A percentile compares a stretch with the other conserved stretches of the same genome.
phyloP scores from a whole-genome alignment of 2,329 filamentous ascomycete genomes.

The Talaromyces albobiverticillius region DNA sequence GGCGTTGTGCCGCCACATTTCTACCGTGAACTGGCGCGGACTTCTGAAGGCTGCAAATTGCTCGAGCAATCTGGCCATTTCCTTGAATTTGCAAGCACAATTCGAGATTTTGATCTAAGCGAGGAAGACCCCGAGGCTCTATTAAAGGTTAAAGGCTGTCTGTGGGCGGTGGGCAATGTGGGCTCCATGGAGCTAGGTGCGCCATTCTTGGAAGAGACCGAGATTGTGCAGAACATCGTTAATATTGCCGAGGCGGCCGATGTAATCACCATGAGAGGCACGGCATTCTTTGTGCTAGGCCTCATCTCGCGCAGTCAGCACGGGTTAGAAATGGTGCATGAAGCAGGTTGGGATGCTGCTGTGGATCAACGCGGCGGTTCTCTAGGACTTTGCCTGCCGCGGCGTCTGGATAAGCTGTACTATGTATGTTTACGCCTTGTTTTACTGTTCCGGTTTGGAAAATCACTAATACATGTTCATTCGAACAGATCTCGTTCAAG shows the following conservation, averaged over 20 bases:
- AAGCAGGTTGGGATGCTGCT: constrained; percentile 90
- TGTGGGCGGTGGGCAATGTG: constrained; percentile 98
- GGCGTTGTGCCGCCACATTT: constrained; percentile 87
- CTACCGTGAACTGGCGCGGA: constrained; percentile 90
- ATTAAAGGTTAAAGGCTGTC: constrained; percentile 90
- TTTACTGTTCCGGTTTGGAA: background rate
- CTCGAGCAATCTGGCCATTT: constrained; percentile 94
- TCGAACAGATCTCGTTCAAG: constrained; percentile 31
- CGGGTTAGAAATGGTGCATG: constrained; percentile 84
- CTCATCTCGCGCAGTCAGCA: constrained; percentile 89
- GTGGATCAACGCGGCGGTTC: constrained; percentile 79
- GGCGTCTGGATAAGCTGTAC: constrained; percentile 67
- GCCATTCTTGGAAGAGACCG: constrained; percentile 84
- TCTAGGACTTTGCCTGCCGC: constrained; percentile 82
- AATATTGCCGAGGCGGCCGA: constrained; percentile 83
- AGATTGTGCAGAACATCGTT: constrained; percentile 84
- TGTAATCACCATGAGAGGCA: constrained; percentile 89
- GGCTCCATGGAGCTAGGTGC: constrained; percentile 97
- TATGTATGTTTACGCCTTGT: constrained; percentile 7
- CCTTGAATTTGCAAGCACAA: constrained; percentile 84
- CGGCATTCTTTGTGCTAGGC: constrained; percentile 93
- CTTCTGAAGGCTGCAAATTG: constrained; percentile 84
- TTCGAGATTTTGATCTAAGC: constrained; percentile 81
- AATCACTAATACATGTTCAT: background rate
- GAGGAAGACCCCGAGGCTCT: constrained; percentile 81